Percentiles rank a stretch among this genome's conserved stretches.
Evolutionary conservation across 2,329 filamentous ascomycete species (phyloP).

Genomic region (Colletotrichum orchidophilum): DNA sequence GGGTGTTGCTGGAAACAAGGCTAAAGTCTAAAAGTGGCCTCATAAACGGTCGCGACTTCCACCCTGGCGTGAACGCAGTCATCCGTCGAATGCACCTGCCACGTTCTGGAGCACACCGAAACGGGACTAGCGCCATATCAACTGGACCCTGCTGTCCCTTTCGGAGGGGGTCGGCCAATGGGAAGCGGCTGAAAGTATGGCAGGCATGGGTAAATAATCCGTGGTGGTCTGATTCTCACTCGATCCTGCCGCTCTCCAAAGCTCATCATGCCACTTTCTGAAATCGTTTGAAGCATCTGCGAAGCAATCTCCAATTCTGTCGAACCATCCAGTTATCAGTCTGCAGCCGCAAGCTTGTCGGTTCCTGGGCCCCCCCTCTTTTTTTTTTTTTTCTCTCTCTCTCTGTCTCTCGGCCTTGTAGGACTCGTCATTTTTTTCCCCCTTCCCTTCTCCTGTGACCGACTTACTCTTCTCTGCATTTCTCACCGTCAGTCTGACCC

Average conservation of each 20-base stretch:
- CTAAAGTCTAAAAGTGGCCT: slow-evolving; percentile 29
- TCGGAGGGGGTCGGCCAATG: slow-evolving; percentile 20
- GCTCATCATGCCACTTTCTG: slow-evolving; percentile 34
- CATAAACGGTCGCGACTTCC: slow-evolving; percentile 14
- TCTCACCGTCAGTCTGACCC: slow-evolving; percentile 24
- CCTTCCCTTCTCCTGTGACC: slow-evolving; percentile 16
- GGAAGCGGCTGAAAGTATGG: slow-evolving; percentile 12
- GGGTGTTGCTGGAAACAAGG: slow-evolving; percentile 8
- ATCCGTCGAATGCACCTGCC: slow-evolving; percentile 28
- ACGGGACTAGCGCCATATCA: slow-evolving; percentile 13
- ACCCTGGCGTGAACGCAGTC: slow-evolving; percentile 15
- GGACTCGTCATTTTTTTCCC: background rate
- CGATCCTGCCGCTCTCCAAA: slow-evolving; percentile 30
- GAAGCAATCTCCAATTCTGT: slow-evolving; percentile 31
- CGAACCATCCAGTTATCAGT: slow-evolving; percentile 29
- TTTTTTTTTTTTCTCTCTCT: slow-evolving; percentile 5
- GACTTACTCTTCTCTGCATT: slow-evolving; percentile 12
- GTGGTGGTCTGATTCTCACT: slow-evolving; percentile 34
- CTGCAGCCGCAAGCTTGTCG: slow-evolving; percentile 27
- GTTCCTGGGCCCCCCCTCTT: slow-evolving; percentile 14
- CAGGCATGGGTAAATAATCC: slow-evolving; percentile 32
- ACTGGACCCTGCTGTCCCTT: slow-evolving; percentile 22
- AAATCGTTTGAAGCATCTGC: slow-evolving; percentile 31
- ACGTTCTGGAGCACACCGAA: slow-evolving; percentile 27
- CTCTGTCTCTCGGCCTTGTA: background rate